Conservation (phyloP, 148 eudicot genomes). For the Polygonum maritimum region DNA sequence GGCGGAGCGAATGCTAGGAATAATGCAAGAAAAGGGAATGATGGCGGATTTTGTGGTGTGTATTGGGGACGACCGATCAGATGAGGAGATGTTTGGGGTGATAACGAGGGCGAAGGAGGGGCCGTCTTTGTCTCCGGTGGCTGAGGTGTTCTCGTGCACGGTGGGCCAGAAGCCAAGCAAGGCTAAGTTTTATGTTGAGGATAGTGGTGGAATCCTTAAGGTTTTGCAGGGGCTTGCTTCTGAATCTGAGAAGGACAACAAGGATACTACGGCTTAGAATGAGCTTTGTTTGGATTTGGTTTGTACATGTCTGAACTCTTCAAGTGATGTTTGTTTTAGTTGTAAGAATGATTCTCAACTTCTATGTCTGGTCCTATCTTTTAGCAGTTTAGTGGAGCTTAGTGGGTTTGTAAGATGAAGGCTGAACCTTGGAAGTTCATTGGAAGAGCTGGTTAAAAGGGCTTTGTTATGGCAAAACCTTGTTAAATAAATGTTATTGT, state of each 20-base stretch:
- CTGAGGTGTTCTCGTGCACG: slow-evolving; percentile 76
- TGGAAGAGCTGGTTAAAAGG: too few species aligned
- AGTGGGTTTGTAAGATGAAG: neutral
- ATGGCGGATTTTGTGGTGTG: slow-evolving; percentile 68
- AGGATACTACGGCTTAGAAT: neutral
- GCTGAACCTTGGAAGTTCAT: too few species aligned
- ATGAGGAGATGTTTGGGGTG: slow-evolving; percentile 84
- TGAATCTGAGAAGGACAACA: slow-evolving; percentile 36
- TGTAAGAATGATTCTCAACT: too few species aligned
- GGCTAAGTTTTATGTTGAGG: slow-evolving; percentile 70
- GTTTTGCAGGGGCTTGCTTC: slow-evolving; percentile 59
- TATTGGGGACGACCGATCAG: slow-evolving; percentile 75
- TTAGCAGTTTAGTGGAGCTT: too few species aligned
- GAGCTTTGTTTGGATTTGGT: neutral
- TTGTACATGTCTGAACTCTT: neutral
- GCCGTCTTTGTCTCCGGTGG: slow-evolving; percentile 53
- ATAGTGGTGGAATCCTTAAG: slow-evolving; percentile 46
- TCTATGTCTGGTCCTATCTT: too few species aligned
- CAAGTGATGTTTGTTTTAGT: too few species aligned
- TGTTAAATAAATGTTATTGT: too few species aligned
- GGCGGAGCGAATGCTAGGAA: slow-evolving; percentile 10
- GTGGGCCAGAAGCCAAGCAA: slow-evolving; percentile 79
- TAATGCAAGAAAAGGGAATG: neutral
- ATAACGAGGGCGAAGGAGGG: slow-evolving; percentile 45
- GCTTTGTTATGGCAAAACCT: too few species aligned